Percentiles rank a stretch among this genome's conserved stretches.
phyloP scores from a whole-genome alignment of 2,329 filamentous ascomycete species.

The Aspergillus sp. region DNA sequence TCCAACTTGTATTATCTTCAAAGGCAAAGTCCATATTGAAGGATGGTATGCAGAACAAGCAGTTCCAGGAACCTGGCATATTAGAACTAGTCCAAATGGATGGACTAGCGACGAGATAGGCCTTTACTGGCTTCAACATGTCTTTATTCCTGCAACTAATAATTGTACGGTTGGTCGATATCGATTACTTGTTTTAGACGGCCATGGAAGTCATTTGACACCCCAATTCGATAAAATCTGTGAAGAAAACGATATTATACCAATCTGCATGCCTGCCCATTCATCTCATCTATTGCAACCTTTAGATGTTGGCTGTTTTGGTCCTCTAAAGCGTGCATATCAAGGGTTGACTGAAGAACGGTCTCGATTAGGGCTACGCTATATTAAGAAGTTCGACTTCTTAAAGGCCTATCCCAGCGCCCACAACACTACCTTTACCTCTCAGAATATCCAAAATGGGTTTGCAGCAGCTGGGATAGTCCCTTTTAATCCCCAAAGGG shows the following conservation, averaged over 20 bases:
- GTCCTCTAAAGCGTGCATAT: not conserved
- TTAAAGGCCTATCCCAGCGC: not conserved
- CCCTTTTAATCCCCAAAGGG: conserved; percentile 1
- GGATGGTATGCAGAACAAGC: not conserved
- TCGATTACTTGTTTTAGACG: not conserved
- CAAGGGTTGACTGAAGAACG: not conserved
- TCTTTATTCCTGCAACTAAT: no score
- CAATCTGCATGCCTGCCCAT: not conserved
- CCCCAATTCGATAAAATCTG: not conserved
- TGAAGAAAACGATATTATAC: conserved; percentile 3
- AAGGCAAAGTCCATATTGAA: no score
- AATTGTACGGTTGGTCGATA: no score
- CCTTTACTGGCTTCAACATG: not conserved
- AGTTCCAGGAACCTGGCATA: not conserved
- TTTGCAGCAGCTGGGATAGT: conserved; percentile 4
- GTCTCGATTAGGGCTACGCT: not conserved
- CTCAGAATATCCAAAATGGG: conserved; percentile 5
- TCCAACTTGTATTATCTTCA: not conserved
- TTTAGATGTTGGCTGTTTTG: not conserved
- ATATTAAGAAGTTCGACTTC: conserved; percentile 10
- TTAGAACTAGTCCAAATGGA: not conserved
- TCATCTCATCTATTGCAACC: not conserved
- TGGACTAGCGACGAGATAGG: not conserved
- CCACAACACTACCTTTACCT: not conserved
- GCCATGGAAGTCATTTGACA: conserved; percentile 1